Base-by-base conservation (phyloP, 2,329 filamentous ascomycete genomes). In the Colletotrichum liaoningense region DNA sequence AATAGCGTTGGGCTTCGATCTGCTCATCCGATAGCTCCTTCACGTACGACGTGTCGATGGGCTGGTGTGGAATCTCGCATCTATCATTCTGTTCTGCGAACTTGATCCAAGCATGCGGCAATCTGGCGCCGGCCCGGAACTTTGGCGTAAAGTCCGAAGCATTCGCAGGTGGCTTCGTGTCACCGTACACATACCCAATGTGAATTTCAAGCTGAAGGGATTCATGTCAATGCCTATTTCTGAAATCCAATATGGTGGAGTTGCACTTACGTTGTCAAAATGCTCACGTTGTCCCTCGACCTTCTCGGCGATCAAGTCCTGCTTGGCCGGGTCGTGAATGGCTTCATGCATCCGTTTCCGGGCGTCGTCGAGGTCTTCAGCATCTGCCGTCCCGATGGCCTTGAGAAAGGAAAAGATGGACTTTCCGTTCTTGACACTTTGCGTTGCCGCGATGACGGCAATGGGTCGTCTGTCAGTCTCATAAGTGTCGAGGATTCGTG, bases 351-450 rank as follows among this genome's bases (percentile, higher is more conserved):
- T 77, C 58, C 80, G 82, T 38, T 73, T 72, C 52, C 81, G 76
- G 5, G 80, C 77, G 35, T 79, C 75, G 56, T 80, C 76, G 0
- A 80, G 46, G 26, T 79, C 75, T 1, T 78, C 77, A 16, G 75
- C 76, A 5, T 78, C 80, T 4, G 83, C 81, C 0, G 81, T 81
- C 0, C 83, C 83, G 1, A 86, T 67, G 0, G 79, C 78, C 55
- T 84, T 84, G 19, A 86, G 76, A 1, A 86, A 79, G 0, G 77
- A 78, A 55, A 86, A 86, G 5, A 86, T 85, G 55, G 83, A 77
- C 55, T 81, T 78, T 2, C 84, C 84, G 28, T 86, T 86, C 66
- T 85, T 84, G 49, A 86, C 81, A 67, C 83, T 85, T 67, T 86
- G 84, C 4, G 79, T 75, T 0, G 84, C 81, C 64, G 84, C 84